These are phyloP conservation scores for Trifolium subterraneum DNA, from an alignment of 306 rosid genomes.

Conservation along the genomic window DNA sequence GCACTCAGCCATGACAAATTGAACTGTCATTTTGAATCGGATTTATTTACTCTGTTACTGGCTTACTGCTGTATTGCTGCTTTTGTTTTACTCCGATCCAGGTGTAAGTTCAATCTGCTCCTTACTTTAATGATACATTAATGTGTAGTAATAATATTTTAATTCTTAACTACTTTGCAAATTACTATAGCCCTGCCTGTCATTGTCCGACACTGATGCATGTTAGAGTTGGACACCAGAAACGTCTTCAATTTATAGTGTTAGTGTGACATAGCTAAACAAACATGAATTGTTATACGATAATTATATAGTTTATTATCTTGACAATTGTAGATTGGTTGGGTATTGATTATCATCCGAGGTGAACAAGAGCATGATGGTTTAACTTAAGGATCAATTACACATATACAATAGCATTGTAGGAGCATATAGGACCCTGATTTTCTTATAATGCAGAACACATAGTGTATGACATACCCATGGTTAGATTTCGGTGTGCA, in stretches of 20 bases:
- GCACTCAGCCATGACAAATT: too few relatives aligned
- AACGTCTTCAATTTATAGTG: background rate
- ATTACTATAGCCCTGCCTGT: too few relatives aligned
- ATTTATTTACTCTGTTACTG: too few relatives aligned
- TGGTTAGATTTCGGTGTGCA: background rate
- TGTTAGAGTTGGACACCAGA: background rate
- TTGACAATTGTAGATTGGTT: background rate
- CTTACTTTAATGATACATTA: too few relatives aligned
- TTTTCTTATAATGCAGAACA: background rate
- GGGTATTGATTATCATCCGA: background rate
- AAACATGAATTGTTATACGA: background rate
- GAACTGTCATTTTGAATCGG: too few relatives aligned
- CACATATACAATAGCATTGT: background rate
- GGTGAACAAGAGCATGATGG: slow-evolving; percentile 18
- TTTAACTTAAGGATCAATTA: slow-evolving; percentile 18
- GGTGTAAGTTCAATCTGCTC: too few relatives aligned
- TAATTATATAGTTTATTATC: background rate
- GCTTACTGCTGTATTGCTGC: too few relatives aligned
- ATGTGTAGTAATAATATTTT: too few relatives aligned
- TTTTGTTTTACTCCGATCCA: too few relatives aligned
- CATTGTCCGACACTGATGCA: too few relatives aligned
- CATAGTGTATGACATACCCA: background rate
- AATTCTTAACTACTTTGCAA: too few relatives aligned
- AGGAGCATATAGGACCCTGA: background rate
- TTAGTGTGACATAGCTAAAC: background rate